Evolutionary conservation across 345 rosid species (phyloP), one percentile per base, ranked within the genome.

Genomic region (Gossypium turneri): DNA sequence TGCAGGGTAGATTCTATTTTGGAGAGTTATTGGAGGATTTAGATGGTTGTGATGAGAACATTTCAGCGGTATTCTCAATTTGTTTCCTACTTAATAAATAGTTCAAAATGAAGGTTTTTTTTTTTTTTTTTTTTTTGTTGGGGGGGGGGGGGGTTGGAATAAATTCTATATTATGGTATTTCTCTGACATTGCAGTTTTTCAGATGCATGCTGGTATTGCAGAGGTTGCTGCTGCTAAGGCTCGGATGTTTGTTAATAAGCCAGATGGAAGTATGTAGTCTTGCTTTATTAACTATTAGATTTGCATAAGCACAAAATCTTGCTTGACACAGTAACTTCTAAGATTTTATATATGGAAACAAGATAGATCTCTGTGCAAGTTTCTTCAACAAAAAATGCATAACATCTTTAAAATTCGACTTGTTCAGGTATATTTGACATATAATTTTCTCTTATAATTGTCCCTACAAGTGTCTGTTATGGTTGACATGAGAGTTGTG

Each of bases 191-290:
- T 50, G 51, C 71, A 77, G 25, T 70, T 62, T 83, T 88, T 67
- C 94, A 92, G 98, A 67, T 90, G 85, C 98, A 94, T 88, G 84
- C 92, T 78, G 94, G 97, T 71, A 78, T 94, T 80, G 98, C 96
- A 29, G 98, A 94, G 84, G 94, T 94, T 66, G 98, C 98, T 78
- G 96, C 97, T 76, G 98, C 97, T 64, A 92, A 94, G 90, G 98
- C 98, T 78, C 86, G 90, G 70, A 94, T 94, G 97, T 94, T 94
- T 83, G 83, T 84, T 19, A 90, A 92, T 84, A 94, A 94, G 80
- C 97, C 98, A 4, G 97, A 94, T 73, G 98, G 98, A 87, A 94
- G 98, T 94, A 90, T 67, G 87, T 81, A 72, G 43, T 67, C 56
- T 71, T 56, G 48, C 75, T 76, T 41, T 19, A 19, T 8, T 64